A percentile compares a stretch with the other conserved stretches of the same genome.
Evolutionary conservation across 352 stramenopile species (phyloP).

Genomic region (Globisporangium middletonii): DNA sequence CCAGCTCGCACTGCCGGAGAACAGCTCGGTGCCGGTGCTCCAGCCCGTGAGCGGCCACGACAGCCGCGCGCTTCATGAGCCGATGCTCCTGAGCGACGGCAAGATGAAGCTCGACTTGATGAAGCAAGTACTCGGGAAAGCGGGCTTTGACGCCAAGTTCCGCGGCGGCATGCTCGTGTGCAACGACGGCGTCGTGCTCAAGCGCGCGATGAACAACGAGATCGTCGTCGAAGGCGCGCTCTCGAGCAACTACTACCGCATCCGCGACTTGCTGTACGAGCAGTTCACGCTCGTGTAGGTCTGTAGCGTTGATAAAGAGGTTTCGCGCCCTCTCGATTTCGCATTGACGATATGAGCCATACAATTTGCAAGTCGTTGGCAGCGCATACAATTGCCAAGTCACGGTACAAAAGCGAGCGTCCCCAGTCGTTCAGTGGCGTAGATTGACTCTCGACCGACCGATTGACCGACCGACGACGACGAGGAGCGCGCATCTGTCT

Average conservation of each 20-base stretch:
- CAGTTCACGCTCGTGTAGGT: constrained; percentile 87
- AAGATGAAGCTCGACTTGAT: constrained; percentile 89
- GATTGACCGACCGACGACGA: too few species aligned
- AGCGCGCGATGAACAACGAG: constrained; percentile 82
- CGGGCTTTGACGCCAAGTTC: constrained; percentile 87
- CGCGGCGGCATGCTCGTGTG: constrained; percentile 86
- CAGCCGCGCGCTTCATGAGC: constrained; percentile 47
- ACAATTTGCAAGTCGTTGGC: too few species aligned
- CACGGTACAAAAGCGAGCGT: too few species aligned
- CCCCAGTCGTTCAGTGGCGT: constrained; percentile 12
- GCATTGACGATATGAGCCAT: too few species aligned
- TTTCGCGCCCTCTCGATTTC: too few species aligned
- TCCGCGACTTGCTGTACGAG: constrained; percentile 81
- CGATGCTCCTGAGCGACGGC: constrained; percentile 81
- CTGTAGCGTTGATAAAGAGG: too few species aligned
- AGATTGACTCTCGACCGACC: constrained; percentile 13
- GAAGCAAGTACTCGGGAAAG: constrained; percentile 84
- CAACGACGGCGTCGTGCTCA: constrained; percentile 85
- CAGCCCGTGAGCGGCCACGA: constrained; percentile 42
- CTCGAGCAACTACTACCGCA: constrained; percentile 84
- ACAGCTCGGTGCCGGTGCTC: constrained; percentile 65
- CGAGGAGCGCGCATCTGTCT: not conserved
- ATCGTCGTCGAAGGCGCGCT: constrained; percentile 83
- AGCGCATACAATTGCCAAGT: not conserved
- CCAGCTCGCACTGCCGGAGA: constrained; percentile 57